Conservation (phyloP, 176 grass and related monocot genomes). For the Puya raimondii region DNA sequence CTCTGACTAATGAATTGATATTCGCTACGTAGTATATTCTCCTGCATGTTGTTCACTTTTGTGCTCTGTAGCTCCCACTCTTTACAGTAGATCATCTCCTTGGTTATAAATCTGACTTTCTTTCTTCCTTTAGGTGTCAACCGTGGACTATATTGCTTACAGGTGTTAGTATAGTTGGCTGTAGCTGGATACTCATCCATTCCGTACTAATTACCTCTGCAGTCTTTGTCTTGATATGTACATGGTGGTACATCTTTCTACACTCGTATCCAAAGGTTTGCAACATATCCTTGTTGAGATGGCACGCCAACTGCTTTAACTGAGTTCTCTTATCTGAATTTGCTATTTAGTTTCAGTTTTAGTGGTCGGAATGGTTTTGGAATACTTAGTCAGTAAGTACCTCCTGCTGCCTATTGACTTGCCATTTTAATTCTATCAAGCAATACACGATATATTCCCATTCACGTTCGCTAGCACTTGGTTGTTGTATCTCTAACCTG, state of each 20-base stretch:
- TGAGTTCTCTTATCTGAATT: not conserved
- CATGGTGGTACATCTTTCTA: slow-evolving; percentile 98
- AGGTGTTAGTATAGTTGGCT: slow-evolving; percentile 35
- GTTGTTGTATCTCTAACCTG: not conserved
- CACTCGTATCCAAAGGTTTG: slow-evolving; percentile 92
- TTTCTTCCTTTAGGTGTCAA: slow-evolving; percentile 55
- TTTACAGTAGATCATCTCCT: not conserved
- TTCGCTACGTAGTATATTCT: not conserved
- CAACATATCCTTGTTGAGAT: not conserved
- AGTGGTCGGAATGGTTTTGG: not conserved
- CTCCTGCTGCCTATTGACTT: not conserved
- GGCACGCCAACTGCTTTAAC: not conserved
- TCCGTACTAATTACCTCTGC: slow-evolving; percentile 49
- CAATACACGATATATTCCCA: not conserved
- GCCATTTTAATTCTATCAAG: not conserved
- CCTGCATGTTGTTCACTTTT: not conserved
- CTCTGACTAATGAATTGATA: too few relatives aligned
- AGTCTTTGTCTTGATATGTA: slow-evolving; percentile 55
- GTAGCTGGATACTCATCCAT: slow-evolving; percentile 73
- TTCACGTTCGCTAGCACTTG: not conserved
- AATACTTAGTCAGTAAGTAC: not conserved
- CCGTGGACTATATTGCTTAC: slow-evolving; percentile 93
- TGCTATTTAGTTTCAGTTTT: not conserved
- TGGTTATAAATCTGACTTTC: not conserved
- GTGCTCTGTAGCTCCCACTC: not conserved